Base-by-base conservation (phyloP, 106 monocot species). In the Gastrodia elata region DNA sequence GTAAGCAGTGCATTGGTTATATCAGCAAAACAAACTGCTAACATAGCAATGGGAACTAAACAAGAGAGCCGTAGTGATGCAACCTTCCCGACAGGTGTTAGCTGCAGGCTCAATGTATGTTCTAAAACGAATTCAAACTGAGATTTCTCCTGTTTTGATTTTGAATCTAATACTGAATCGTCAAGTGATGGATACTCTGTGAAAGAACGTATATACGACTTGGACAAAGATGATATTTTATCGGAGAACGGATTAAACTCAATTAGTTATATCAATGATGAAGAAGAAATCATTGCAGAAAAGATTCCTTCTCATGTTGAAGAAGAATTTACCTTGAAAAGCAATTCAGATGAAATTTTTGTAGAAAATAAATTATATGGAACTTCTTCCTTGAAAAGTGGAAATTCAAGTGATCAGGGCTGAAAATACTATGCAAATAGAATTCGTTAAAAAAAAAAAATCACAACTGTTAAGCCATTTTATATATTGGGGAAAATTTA, bases 181-280 rank as follows among this genome's bases (percentile, higher is more conserved):
- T 38, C 33, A 34, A 86, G 83, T 28, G 86, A 84, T 77, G 87
- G 88, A 0, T 91, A 91, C 70, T 88, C 91, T 0, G 88, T 91
- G 28, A 86, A 84, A 73, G 77, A 84, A 10, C 58, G 88, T 18
- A 48, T 57, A 10, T 37, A 74, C 10, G 86, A 86, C 69, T 88
- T 77, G 52, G 83, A 88, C 44, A 80, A 75, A 9, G 84, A 85
- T 44, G 80, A 61, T 28, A 74, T 85, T 32, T 70, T 80, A 8
- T 81, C 88, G 2, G 91, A 91, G 52, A 61, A n/a, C n/a, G n/a
- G n/a, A n/a, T n/a, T n/a, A n/a, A n/a, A n/a, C n/a, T n/a, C n/a
- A n/a, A n/a, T n/a, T n/a, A n/a, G n/a, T n/a, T n/a, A n/a, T n/a
- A n/a, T n/a, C n/a, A n/a, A n/a, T 68, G 69, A 69, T 41, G 40